Conservation (phyloP, 2,329 filamentous ascomycete species). For the Hypocreales sp. region DNA sequence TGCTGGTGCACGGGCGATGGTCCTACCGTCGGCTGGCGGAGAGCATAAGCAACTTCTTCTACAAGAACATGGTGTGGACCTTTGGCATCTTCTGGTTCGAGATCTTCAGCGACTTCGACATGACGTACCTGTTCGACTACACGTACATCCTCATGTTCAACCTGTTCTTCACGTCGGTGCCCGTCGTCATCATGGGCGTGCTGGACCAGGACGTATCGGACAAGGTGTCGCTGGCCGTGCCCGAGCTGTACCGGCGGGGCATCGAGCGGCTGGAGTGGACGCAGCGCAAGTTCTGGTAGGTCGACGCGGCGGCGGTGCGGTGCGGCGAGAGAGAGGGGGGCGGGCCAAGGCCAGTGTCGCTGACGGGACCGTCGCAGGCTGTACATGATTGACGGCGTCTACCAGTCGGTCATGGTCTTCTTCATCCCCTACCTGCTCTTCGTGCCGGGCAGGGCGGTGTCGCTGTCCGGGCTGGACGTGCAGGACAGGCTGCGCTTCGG, state of each 20-base stretch:
- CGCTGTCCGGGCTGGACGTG: constrained; percentile 57
- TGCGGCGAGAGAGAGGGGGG: neutral
- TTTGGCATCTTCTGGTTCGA: constrained; percentile 96
- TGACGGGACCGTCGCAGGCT: constrained; percentile 32
- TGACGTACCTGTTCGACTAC: constrained; percentile 94
- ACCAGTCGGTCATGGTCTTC: constrained; percentile 88
- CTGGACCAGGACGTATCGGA: constrained; percentile 95
- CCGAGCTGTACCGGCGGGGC: constrained; percentile 85
- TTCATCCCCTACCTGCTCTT: constrained; percentile 84
- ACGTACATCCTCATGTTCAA: constrained; percentile 97
- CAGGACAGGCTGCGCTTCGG: constrained; percentile 74
- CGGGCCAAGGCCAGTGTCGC: too few relatives aligned
- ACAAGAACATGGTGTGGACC: constrained; percentile 99
- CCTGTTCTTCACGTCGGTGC: constrained; percentile 87
- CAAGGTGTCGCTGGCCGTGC: constrained; percentile 82
- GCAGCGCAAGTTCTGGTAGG: constrained; percentile 87
- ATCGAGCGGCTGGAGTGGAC: constrained; percentile 97
- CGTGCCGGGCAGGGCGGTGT: constrained; percentile 49
- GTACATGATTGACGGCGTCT: constrained; percentile 90
- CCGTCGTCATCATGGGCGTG: constrained; percentile 90
- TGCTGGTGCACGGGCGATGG: constrained; percentile 87
- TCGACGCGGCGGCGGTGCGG: neutral
- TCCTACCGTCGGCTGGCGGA: constrained; percentile 91
- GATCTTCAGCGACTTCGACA: constrained; percentile 89
- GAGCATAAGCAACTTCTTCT: constrained; percentile 97